Evolutionary conservation across 23 red algal species (phyloP), one percentile per base, ranked within the genome.

Genomic region (Gracilaria gracilis): DNA sequence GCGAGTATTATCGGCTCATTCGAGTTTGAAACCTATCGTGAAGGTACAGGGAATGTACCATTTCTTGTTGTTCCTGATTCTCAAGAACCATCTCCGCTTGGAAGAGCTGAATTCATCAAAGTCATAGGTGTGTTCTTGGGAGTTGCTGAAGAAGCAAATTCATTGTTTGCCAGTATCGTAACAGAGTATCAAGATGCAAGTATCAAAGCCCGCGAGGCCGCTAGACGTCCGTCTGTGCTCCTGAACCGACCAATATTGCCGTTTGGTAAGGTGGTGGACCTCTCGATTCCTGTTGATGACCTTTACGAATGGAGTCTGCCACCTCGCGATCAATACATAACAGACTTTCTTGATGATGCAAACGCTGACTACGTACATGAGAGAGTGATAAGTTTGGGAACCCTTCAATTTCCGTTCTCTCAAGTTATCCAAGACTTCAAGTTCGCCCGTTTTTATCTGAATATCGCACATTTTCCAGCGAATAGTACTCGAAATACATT

Each of bases 41-140:
- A 54, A 21, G 8, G 9, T 2, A 54, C 33, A 24, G 12, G 34
- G 11, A 28, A 20, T 40, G 24, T 75, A 19, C 72, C 91, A 14
- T 79, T 76, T 17, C 82, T 94, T 33, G 51, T 48, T 62, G 42
- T 95, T 25, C 70, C 83, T 49, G 92, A 95, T 42, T 9, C 72
- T 12, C 21, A 65, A 2, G 92, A 88, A 40, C 11, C 20, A 4
- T 85, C 61, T 2, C 79, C 92, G 8, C 73, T 95, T 37, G 83
- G 57, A 55, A 66, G 83, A 17, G 92, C 92, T 28, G 92, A 95
- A 48, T 89, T 77, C 16, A 75, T 95, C 21, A 95, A 95, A 81
- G 27, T 95, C n/a, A 71, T 95, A 13, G 92, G 71, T 29, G 58
- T 95, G 47, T 59, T 88, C 24, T 79, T 85, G 35, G 84, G 77